Base-by-base conservation (phyloP, 2,329 filamentous ascomycete genomes). In the Aspergillus calidoustus region DNA sequence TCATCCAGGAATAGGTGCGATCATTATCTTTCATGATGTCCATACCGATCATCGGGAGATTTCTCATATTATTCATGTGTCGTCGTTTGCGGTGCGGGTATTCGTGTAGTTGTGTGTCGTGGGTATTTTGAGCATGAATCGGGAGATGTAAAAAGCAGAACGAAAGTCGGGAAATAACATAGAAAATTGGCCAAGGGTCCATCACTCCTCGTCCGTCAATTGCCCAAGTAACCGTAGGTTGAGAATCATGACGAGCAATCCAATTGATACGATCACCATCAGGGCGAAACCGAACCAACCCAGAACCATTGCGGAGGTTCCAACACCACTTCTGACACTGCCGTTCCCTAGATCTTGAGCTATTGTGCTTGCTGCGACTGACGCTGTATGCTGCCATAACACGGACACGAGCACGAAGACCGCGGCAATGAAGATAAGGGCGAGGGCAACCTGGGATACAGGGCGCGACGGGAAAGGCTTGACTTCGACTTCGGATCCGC, bases 241-340 rank as follows among this genome's bases (percentile, higher is more conserved):
- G 76, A 98, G 81, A 72, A 97, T 97, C 93, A 98, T 98, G 72
- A 97, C 91, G 65, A 99, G 82, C 77, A 98, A 67, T 59, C 94
- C 95, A 72, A 98, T 95, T 53, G 94, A 98, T 57, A 98, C 94
- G 64, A 98, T 90, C 71, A 99, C 96, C 67, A 99, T 84, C 57
- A 98, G 79, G 23, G 91, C 90, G 74, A 99, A 98, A 47, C 92
- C 91, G 79, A 99, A 98, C 95, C 95, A 99, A 62, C 95, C 95
- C 73, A 99, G 84, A 19, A 97, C 91, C 92, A 99, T 98, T 60
- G 95, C 94, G 44, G 90, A 91, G 53, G 92, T 93, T n/a, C 93
- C 93, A 13, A 97, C 92, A 38, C 93, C 93, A 60, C 89, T 92
- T 76, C 85, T 88, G 60, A 97, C 91, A 67, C 89, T 91, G 48